Evolutionary conservation across 1,284 basidiomycete genomes (phyloP), one percentile per base, ranked within the genome.

Genomic region (Moesziomyces sp.): DNA sequence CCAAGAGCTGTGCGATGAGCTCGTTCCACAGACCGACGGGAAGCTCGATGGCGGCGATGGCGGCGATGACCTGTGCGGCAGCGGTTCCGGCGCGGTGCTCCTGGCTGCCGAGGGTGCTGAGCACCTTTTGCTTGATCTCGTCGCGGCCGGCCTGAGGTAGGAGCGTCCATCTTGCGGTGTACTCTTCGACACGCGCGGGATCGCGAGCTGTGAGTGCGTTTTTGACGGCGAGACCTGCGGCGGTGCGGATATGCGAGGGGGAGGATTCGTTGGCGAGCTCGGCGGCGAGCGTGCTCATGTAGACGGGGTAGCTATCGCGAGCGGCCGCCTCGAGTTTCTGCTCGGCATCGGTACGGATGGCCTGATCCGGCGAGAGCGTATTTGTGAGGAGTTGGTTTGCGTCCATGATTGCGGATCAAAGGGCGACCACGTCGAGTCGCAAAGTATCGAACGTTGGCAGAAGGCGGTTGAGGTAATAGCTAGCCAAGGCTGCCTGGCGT

Each of bases 151-250:
- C 88, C 45, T 87, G 87, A 69, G 89, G 88, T 38, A 97, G 87
- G 16, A 87, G 86, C 65, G 93, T 88, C 96, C 96, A 99, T 52
- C 82, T 64, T 55, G 75, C 66, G 14, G 80, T 76, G 50, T 77
- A 81, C 51, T 82, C 79, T 52, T 76, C 76, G 26, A 74, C 66
- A 14, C 94, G 90, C 58, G 89, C 85, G 21, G 86, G 84, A 73
- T 98, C 95, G 81, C 93, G 88, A 67, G 95, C 93, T 45, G 91
- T 90, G 63, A 99, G 87, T 64, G 94, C 90, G 85, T 99, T 99
- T 89, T 99, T 99, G 86, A 99, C 88, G 19, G 95, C 95, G 53
- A 99, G 88, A 85, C 94, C 95, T 24, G 97, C 94, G 18, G 96
- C 94, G 82, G 93, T 95, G 77, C 96, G 89, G 54, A 97, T 89